Conservation (phyloP, 2,329 filamentous ascomycete genomes). For the Leptographium wingfieldii region DNA sequence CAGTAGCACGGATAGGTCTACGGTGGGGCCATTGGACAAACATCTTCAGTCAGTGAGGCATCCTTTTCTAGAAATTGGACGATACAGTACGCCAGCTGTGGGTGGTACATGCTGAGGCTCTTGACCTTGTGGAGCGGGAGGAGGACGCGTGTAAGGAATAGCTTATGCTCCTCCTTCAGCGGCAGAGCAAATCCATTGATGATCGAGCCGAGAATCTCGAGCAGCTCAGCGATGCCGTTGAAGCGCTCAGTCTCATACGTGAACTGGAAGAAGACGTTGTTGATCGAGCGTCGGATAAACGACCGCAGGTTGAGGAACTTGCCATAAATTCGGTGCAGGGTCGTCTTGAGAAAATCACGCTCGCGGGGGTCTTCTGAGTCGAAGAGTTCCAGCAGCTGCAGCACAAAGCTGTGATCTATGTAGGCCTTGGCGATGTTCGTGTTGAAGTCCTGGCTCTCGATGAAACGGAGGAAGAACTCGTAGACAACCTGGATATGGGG, state of each 20-base stretch:
- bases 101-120: constrained; percentile 99
- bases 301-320: constrained; percentile 97
- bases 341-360: constrained; percentile 95
- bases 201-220: constrained; percentile 95
- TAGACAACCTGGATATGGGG: constrained; percentile 99
- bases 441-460: constrained; percentile 99
- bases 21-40: constrained; percentile 3
- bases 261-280: constrained; percentile 99
- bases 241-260: constrained; percentile 97
- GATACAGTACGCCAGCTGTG: constrained; percentile 95
- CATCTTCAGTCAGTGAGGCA: constrained; percentile 85
- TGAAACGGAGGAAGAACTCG: constrained; percentile 97
- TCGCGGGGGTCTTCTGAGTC: constrained; percentile 96
- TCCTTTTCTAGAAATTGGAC: constrained; percentile 98
- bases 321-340: constrained; percentile 92
- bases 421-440: constrained; percentile 98
- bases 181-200: constrained; percentile 98
- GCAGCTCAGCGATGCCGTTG: constrained; percentile 91
- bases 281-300: constrained; percentile 95
- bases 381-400: constrained; percentile 93
- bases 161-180: constrained; percentile 96
- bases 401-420: constrained; percentile 95
- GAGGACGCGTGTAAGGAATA: constrained; percentile 87
- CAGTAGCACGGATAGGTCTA: background rate
- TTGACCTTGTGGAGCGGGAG: constrained; percentile 96